Conservation (phyloP, 148 eudicot species). For the Agrostemma githago region DNA sequence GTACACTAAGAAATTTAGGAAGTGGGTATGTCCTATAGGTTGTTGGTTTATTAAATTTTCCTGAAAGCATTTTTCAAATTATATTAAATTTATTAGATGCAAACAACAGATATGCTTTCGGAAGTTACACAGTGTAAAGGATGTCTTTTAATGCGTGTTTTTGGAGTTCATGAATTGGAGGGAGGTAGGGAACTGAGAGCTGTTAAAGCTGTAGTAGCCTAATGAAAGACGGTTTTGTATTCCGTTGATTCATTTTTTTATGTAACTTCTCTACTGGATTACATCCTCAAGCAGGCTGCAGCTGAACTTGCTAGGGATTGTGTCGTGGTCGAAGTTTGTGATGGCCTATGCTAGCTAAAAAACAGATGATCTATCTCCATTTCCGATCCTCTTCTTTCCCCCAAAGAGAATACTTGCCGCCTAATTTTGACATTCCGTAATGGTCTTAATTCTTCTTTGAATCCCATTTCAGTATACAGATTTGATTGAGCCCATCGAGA, state of each 20-base stretch:
- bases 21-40: too few species aligned
- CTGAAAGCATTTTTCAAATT: too few species aligned
- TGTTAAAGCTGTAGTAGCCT: neutral
- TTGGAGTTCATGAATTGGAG: neutral
- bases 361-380: constrained; percentile 41
- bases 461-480: constrained; percentile 62
- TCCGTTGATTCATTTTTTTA: neutral
- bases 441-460: neutral
- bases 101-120: too few species aligned
- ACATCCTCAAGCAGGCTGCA: constrained; percentile 48
- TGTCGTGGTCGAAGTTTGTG: constrained; percentile 85
- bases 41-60: too few species aligned
- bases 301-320: constrained; percentile 65
- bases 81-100: too few species aligned
- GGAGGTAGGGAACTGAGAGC: too few species aligned
- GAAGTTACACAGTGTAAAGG: too few species aligned
- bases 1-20: too few species aligned
- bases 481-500: constrained; percentile 69
- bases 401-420: neutral
- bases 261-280: constrained; percentile 11
- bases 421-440: too few species aligned
- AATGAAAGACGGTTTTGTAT: neutral
- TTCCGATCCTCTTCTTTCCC: neutral
- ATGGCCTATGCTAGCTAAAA: constrained; percentile 78
- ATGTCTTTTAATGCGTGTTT: too few species aligned